These are phyloP conservation scores for Alternaria triticimaculans DNA, from an alignment of 2,329 filamentous ascomycete genomes.

Conservation along the genomic window DNA sequence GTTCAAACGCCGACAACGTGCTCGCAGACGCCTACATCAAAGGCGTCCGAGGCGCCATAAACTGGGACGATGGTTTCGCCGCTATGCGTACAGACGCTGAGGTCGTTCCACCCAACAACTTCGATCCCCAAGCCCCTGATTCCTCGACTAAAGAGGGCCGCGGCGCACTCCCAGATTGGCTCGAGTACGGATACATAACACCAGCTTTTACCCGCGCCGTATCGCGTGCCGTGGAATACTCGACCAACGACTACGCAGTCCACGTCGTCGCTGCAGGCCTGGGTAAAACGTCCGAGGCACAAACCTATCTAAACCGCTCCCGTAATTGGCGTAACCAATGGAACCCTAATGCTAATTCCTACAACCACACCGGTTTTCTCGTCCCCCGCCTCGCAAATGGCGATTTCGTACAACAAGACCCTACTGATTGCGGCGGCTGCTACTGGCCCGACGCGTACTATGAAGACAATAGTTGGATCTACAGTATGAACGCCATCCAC, in stretches of 20 bases:
- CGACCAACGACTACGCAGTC: slow-evolving; percentile 72
- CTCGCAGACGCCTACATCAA: slow-evolving; percentile 76
- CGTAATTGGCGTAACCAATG: slow-evolving; percentile 76
- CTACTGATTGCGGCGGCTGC: slow-evolving; percentile 66
- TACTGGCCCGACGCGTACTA: slow-evolving; percentile 71
- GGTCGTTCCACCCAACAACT: slow-evolving; percentile 64
- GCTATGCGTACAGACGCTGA: slow-evolving; percentile 74
- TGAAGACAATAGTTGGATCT: slow-evolving; percentile 68
- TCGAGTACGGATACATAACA: slow-evolving; percentile 69
- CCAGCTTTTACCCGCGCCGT: slow-evolving; percentile 67
- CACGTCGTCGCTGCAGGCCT: slow-evolving; percentile 69
- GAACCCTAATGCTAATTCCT: slow-evolving; percentile 64
- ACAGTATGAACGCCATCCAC: slow-evolving; percentile 73
- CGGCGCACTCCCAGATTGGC: slow-evolving; percentile 73
- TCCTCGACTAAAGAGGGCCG: slow-evolving; percentile 72
- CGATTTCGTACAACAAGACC: slow-evolving; percentile 57
- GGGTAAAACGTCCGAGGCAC: slow-evolving; percentile 57
- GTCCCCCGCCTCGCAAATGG: slow-evolving; percentile 63
- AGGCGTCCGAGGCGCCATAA: slow-evolving; percentile 65
- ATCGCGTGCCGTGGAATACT: slow-evolving; percentile 70
- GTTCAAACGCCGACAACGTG: slow-evolving; percentile 74
- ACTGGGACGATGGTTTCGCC: slow-evolving; percentile 62
- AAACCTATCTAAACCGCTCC: slow-evolving; percentile 67
- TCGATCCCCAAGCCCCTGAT: slow-evolving; percentile 61
- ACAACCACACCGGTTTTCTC: slow-evolving; percentile 70